A percentile compares a stretch with the other conserved stretches of the same genome.
phyloP scores from a whole-genome alignment of 768 basidiomycete species.

The Suillus discolor region DNA sequence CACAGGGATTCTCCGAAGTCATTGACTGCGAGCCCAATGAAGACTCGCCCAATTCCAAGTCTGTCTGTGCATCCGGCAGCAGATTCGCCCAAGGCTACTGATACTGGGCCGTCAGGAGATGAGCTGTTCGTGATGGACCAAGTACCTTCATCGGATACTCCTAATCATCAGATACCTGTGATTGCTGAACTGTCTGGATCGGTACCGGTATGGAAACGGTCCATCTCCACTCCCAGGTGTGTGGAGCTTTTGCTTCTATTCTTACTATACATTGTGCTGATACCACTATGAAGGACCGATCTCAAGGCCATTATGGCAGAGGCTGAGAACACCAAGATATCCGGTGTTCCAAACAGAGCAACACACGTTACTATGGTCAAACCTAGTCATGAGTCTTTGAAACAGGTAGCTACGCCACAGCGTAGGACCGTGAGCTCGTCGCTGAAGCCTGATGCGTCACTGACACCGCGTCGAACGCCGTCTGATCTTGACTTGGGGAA shows the following conservation, averaged over 20 bases:
- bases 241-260: slow-evolving; percentile 20
- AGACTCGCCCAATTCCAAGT: slow-evolving; percentile 23
- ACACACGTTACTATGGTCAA: background rate
- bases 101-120: slow-evolving; percentile 42
- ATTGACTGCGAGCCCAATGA: slow-evolving; percentile 31
- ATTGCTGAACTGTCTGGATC: slow-evolving; percentile 21
- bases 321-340: slow-evolving; percentile 40
- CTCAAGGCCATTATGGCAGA: slow-evolving; percentile 90
- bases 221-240: slow-evolving; percentile 51
- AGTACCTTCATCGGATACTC: slow-evolving; percentile 28
- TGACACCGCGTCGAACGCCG: slow-evolving; percentile 13
- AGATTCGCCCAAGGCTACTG: slow-evolving; percentile 3
- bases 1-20: slow-evolving; percentile 32
- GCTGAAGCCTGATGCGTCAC: slow-evolving; percentile 12
- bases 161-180: slow-evolving; percentile 19
- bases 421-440: slow-evolving; percentile 9
- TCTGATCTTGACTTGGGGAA: slow-evolving; percentile 16
- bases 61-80: slow-evolving; percentile 26
- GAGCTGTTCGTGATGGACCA: slow-evolving; percentile 90
- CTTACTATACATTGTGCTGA: slow-evolving; percentile 10
- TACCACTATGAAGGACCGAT: slow-evolving; percentile 39
- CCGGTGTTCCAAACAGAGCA: background rate
- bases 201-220: slow-evolving; percentile 49
- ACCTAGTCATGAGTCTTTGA: background rate
- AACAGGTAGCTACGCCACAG: background rate